These are phyloP conservation scores for Barbarea vulgaris DNA, from an alignment of 345 rosid genomes.

Conservation along the genomic window DNA sequence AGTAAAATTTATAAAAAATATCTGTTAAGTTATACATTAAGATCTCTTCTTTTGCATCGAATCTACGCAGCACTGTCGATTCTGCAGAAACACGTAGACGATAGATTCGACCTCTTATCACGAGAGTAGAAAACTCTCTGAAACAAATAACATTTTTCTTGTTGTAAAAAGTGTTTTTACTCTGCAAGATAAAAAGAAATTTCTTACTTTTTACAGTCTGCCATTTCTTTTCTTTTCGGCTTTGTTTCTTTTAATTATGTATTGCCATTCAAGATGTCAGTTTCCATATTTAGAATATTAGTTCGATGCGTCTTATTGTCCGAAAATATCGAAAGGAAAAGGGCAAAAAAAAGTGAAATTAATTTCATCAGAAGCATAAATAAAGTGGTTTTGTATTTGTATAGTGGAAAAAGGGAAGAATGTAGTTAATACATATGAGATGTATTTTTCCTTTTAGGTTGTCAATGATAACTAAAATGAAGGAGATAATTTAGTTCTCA, in stretches of 20 bases:
- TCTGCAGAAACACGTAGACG: slow-evolving; percentile 42
- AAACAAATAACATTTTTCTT: slow-evolving; percentile 16
- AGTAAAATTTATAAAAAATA: neutral
- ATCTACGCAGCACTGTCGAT: slow-evolving; percentile 38
- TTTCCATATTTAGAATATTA: slow-evolving; percentile 42
- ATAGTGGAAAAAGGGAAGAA: neutral
- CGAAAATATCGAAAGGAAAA: slow-evolving; percentile 7
- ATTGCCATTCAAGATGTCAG: slow-evolving; percentile 46
- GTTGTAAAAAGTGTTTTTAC: slow-evolving; percentile 30
- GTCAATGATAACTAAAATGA: too few species aligned
- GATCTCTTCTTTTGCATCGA: slow-evolving; percentile 36
- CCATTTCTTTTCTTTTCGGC: slow-evolving; percentile 28
- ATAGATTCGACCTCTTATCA: slow-evolving; percentile 44
- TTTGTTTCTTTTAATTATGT: slow-evolving; percentile 42
- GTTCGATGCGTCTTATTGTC: slow-evolving; percentile 36
- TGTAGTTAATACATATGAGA: neutral
- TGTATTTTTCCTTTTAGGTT: neutral
- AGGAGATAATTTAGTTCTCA: too few species aligned
- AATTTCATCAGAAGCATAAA: neutral
- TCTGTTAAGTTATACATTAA: slow-evolving; percentile 9
- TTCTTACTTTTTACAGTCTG: slow-evolving; percentile 38
- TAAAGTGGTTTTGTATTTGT: neutral
- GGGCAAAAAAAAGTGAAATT: neutral
- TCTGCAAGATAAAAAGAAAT: slow-evolving; percentile 5
- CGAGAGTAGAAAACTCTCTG: slow-evolving; percentile 36